These are phyloP conservation scores for Hanseniaspora mollemarum DNA, from an alignment of 805 yeast genomes.

Conservation along the genomic window DNA sequence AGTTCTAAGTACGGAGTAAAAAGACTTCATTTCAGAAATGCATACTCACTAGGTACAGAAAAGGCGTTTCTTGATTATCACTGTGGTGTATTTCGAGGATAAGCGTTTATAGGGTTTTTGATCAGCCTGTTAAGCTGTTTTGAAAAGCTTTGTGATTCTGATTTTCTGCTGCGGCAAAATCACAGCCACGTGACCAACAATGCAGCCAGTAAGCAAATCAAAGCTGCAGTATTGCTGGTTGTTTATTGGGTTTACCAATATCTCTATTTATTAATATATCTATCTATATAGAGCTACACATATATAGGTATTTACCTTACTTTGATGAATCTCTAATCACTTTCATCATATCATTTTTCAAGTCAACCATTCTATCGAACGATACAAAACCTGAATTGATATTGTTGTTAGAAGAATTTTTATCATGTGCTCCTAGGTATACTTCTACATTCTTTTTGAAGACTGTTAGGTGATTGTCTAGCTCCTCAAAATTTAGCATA, in stretches of 20 bases:
- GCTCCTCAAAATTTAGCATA: background rate
- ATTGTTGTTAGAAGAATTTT: conserved; percentile 38
- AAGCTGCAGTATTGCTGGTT: too few species aligned
- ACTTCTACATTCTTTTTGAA: conserved; percentile 35
- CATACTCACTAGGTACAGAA: too few species aligned
- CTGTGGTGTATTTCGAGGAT: too few species aligned
- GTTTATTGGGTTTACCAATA: too few species aligned
- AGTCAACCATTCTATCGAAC: conserved; percentile 8
- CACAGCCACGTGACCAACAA: too few species aligned
- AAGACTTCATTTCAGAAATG: background rate
- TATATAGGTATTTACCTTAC: background rate
- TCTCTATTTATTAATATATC: too few species aligned
- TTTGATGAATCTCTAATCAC: background rate
- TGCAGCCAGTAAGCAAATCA: too few species aligned
- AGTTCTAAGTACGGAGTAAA: background rate
- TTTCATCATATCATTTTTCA: conserved; percentile 3
- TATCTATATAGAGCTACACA: too few species aligned
- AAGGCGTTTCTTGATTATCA: too few species aligned
- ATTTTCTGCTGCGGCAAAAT: background rate
- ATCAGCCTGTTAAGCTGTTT: too few species aligned
- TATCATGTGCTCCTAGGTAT: conserved; percentile 4
- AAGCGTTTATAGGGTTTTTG: too few species aligned
- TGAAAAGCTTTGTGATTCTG: too few species aligned
- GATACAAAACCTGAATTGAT: conserved; percentile 23
- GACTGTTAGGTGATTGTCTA: conserved; percentile 19